Percentiles rank a stretch among this genome's conserved stretches.
Evolutionary conservation across 208 protist species (phyloP).

Genomic region (Porcisia hertigi): DNA sequence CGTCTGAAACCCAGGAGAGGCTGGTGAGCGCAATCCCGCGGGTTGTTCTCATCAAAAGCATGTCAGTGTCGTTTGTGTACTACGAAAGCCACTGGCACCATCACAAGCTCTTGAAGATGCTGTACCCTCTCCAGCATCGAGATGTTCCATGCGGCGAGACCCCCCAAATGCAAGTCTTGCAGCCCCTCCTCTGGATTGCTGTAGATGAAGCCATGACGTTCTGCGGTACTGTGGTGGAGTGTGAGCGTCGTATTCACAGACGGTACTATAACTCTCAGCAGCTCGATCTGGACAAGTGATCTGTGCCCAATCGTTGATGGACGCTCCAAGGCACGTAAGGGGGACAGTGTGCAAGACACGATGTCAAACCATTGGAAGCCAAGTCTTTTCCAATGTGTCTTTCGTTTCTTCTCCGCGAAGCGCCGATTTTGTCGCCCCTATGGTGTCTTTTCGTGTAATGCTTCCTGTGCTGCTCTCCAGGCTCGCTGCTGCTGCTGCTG

Average conservation of each 20-base stretch:
- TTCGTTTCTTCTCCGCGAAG: background rate
- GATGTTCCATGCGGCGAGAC: slow-evolving; percentile 25
- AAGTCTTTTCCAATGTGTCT: background rate
- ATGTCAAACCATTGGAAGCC: background rate
- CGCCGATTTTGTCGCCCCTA: too few species aligned
- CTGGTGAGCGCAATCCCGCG: slow-evolving; percentile 41
- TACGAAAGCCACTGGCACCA: slow-evolving; percentile 32
- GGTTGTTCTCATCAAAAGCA: slow-evolving; percentile 39
- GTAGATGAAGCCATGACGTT: slow-evolving; percentile 8
- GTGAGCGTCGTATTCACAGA: slow-evolving; percentile 15
- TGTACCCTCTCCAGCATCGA: background rate
- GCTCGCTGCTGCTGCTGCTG: too few species aligned
- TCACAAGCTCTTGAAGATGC: slow-evolving; percentile 19
- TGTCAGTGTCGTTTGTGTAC: slow-evolving; percentile 43
- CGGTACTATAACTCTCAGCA: slow-evolving; percentile 48
- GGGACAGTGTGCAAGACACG: background rate
- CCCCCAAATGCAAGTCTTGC: background rate
- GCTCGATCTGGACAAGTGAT: slow-evolving; percentile 1
- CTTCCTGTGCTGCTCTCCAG: too few species aligned
- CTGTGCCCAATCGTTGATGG: background rate
- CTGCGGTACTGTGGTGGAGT: slow-evolving; percentile 13
- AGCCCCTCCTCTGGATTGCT: slow-evolving; percentile 57
- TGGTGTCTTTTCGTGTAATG: too few species aligned
- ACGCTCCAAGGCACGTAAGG: background rate
- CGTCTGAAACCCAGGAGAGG: slow-evolving; percentile 25